These are phyloP conservation scores for Hyparrhenia diplandra DNA, from an alignment of 176 grass and related monocot genomes.

Conservation along the genomic window DNA sequence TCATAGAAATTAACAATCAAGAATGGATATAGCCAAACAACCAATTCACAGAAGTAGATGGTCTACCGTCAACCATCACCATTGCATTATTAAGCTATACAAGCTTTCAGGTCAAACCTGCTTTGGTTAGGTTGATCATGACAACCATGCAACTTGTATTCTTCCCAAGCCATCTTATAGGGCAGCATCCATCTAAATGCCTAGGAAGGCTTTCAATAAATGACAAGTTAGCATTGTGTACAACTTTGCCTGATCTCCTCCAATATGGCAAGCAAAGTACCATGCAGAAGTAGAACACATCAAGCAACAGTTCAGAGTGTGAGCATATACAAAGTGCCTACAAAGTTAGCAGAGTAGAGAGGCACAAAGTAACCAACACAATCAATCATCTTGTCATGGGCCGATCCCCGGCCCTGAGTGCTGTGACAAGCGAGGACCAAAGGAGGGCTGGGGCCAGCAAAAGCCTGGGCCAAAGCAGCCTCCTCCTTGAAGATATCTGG, in stretches of 20 bases:
- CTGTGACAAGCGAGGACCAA: no score
- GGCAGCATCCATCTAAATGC: background rate
- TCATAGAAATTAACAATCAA: no score
- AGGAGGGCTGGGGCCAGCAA: no score
- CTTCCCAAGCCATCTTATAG: constrained; percentile 14
- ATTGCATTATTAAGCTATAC: no score
- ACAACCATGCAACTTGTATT: background rate
- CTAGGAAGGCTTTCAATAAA: background rate
- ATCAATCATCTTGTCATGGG: background rate
- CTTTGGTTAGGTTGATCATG: background rate
- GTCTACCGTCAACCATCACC: no score
- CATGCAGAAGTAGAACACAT: background rate
- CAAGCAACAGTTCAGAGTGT: constrained; percentile 7
- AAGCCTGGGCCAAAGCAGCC: no score
- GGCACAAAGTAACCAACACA: background rate
- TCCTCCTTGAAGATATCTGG: no score
- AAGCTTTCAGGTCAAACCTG: background rate
- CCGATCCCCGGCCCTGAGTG: no score
- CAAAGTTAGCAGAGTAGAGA: background rate
- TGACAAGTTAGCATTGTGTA: background rate
- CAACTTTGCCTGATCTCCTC: background rate
- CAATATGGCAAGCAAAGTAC: background rate
- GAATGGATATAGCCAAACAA: no score
- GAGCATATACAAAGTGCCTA: background rate
- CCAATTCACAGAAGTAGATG: no score